Base-by-base conservation (phyloP, 2,329 filamentous ascomycete species). In the Penicillium oxalicum region DNA sequence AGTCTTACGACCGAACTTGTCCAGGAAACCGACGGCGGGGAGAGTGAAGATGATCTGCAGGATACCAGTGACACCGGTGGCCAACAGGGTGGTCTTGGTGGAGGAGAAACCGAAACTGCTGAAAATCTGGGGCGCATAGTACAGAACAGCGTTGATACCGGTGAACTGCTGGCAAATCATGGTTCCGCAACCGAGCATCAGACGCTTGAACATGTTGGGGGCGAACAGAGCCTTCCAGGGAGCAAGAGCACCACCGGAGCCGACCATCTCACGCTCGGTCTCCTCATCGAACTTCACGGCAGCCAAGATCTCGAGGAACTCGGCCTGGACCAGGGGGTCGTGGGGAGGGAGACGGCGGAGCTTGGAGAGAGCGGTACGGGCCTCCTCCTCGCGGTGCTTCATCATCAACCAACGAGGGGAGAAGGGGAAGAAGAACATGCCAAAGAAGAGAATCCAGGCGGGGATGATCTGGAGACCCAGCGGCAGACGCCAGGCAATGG, bases 381-480 rank as follows among this genome's bases (percentile, higher is more conserved):
- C 84, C 63, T 91, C 86, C 0, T 76, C 76, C 59, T 90, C 85
- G 33, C 85, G 82, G 48, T 72, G 74, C 59, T 87, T 83, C 63
- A 88, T 82, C 7, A 87, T 71, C 1, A 91, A 77, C 86, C 86
- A 90, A 56, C 87, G 77, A 0, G 87, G 87, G 0, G 81, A 86
- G 69, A 86, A 89, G 0, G 86, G 87, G 84, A 90, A 88, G 69
- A 86, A 88, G 9, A 86, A 87, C 78, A 90, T 89, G 36, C 87
- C 87, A 9, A 77, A 58, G 27, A 84, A 80, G 1, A 91, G 77
- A 4, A 88, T 57, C 2, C 83, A 57, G 0, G 84, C 86, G 0
- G 86, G 86, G 0, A 76, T 74, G 3, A 90, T 74, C 54, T 78
- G 75, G 4, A 78, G 61, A 9, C 71, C 60, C 50, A 77, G 70